Base-by-base conservation (phyloP, 164 flowering plant genomes). In the Berberis thunbergii region DNA sequence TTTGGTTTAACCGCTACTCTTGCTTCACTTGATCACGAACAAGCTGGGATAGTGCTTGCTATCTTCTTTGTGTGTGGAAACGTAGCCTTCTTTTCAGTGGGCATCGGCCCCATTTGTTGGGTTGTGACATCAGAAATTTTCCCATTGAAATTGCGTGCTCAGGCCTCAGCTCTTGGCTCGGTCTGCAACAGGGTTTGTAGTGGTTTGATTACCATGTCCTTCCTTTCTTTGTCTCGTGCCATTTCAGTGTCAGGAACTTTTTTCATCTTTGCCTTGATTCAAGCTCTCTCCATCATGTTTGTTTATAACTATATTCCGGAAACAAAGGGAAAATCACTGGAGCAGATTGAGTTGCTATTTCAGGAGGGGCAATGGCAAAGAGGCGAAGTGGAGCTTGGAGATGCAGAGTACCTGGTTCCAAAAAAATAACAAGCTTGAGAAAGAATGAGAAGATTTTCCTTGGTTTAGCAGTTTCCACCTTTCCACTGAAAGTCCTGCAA, bases 231-330 rank as follows among this genome's bases (percentile, higher is more conserved):
- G 39, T 69, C 76, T 2, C 64, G 62, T n/a, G 75, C 79, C 6
- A 79, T 86, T 2, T 75, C 87, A 11, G 72, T 79, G 1, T 86
- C 80, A 1, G 89, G 92, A 61, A 80, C 86, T 2, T 86, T 86
- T 71, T 81, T 84, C 54, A 62, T 84, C 0, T 85, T 86, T 63
- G 65, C 82, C 4, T 45, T 68, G 6, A 57, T 85, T 48, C 76
- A 87, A 8, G 81, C 80, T n/a, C 41, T 79, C 7, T 66, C 87
- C 0, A 67, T 83, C 63, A 75, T 62, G n/a, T 86, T 84, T 65
- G 78, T 85, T 10, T 73, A 77, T 49, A 61, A 43, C 6, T 77
- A 70, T 68, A 72, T 83, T 45, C 89, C 88, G 2, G 88, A 86
- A 64, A 84, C 92, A 1, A 84, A 76, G 57, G 26, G 26, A 26